Evolutionary conservation across 73 alveolate species (phyloP).

Genomic region (Paramecium sonneborni): DNA sequence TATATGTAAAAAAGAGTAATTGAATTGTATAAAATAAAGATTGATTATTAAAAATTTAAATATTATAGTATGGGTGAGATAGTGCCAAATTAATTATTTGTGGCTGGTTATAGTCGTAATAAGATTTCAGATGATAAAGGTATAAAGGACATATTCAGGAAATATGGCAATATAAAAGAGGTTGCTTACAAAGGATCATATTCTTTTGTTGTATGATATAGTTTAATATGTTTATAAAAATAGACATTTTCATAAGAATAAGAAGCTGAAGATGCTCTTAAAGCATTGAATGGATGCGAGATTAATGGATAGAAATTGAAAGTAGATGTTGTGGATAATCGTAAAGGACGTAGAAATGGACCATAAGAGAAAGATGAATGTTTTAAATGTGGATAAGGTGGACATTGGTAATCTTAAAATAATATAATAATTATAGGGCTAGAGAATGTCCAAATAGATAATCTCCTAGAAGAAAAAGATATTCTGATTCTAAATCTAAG

Average conservation of each 20-base stretch:
- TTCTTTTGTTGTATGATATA: conserved; percentile 7
- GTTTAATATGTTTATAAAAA: background rate
- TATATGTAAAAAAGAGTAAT: too few relatives aligned
- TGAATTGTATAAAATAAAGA: background rate
- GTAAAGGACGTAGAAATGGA: conserved; percentile 8
- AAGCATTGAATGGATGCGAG: background rate
- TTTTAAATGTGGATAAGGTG: conserved; percentile 34
- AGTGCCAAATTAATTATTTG: conserved; percentile 26
- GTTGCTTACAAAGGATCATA: conserved; percentile 28
- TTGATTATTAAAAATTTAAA: background rate
- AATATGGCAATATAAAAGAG: background rate
- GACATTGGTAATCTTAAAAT: background rate
- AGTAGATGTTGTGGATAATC: conserved; percentile 27
- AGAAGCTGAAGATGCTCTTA: conserved; percentile 6
- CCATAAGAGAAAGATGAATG: conserved; percentile 1
- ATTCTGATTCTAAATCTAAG: conserved; percentile 4
- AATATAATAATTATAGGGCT: background rate
- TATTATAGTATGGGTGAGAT: conserved; percentile 13
- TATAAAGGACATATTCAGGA: background rate
- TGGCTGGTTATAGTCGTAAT: conserved; percentile 5
- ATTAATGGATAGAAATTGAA: conserved; percentile 11
- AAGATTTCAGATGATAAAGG: background rate
- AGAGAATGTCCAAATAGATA: conserved; percentile 30
- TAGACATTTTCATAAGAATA: background rate
- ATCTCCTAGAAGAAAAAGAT: conserved; percentile 27